These are phyloP conservation scores for Backusella tuberculispora DNA, from an alignment of 192 early-diverging fungal genomes.

Conservation along the genomic window DNA sequence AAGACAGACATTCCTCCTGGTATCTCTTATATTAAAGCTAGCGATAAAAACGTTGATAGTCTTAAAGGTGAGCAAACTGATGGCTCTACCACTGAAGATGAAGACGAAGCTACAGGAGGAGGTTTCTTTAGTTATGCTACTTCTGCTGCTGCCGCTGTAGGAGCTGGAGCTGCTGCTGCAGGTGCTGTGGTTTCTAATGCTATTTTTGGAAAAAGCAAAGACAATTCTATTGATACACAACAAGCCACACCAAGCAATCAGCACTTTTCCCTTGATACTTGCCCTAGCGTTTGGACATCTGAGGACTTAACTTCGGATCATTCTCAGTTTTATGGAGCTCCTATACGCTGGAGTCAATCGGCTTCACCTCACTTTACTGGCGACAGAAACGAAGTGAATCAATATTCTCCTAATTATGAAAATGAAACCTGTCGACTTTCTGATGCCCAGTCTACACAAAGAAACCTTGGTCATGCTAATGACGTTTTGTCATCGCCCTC, in stretches of 20 bases:
- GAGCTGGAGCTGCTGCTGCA: neutral
- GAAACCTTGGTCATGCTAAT: neutral
- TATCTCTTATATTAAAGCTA: neutral
- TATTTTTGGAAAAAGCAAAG: neutral
- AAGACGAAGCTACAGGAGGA: neutral
- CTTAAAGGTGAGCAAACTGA: neutral
- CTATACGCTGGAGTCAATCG: neutral
- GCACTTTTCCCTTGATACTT: neutral
- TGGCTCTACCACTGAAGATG: neutral
- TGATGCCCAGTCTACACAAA: too few relatives aligned
- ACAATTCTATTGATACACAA: neutral
- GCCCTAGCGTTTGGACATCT: slow-evolving; percentile 7
- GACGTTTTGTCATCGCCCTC: neutral
- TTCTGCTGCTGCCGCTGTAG: slow-evolving; percentile 11
- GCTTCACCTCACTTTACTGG: neutral
- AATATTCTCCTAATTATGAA: neutral
- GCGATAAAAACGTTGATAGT: neutral
- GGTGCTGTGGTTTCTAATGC: slow-evolving; percentile 2
- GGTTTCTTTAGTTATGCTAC: neutral
- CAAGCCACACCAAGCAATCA: neutral
- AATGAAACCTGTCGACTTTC: too few relatives aligned
- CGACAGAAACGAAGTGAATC: neutral
- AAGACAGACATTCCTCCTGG: neutral
- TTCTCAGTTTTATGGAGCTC: neutral
- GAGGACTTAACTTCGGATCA: neutral